A percentile compares a stretch with the other conserved stretches of the same genome.
These are phyloP conservation scores for Knufia fluminis DNA, from an alignment of 2,329 filamentous ascomycete genomes.

Conservation along the genomic window DNA sequence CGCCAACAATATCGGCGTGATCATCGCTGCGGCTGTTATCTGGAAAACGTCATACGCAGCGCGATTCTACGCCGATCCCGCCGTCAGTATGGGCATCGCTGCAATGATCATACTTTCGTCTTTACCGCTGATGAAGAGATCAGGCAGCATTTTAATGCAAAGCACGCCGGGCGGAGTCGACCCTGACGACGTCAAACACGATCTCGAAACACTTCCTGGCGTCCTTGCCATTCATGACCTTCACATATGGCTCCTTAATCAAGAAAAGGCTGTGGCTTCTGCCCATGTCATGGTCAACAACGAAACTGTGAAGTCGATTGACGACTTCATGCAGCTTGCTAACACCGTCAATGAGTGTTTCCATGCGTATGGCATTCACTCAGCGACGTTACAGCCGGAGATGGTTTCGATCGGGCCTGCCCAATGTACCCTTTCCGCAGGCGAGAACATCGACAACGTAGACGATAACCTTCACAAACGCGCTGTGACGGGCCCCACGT, in stretches of 20 bases:
- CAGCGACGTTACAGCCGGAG: slow-evolving; percentile 62
- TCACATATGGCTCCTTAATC: slow-evolving; percentile 64
- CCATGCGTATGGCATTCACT: slow-evolving; percentile 65
- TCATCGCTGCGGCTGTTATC: not conserved
- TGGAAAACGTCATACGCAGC: not conserved
- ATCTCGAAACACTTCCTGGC: slow-evolving; percentile 60
- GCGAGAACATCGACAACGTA: not conserved
- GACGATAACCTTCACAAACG: not conserved
- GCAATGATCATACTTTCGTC: slow-evolving; percentile 64
- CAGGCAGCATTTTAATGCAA: slow-evolving; percentile 59
- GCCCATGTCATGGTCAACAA: slow-evolving; percentile 58
- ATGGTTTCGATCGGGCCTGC: not conserved
- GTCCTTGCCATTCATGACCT: slow-evolving; percentile 61
- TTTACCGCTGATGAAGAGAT: slow-evolving; percentile 40
- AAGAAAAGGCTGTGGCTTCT: slow-evolving; percentile 59
- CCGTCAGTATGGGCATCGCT: slow-evolving; percentile 15
- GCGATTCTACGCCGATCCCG: slow-evolving; percentile 24
- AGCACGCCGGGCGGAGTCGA: slow-evolving; percentile 54
- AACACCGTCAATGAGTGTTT: slow-evolving; percentile 59
- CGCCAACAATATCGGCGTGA: slow-evolving; percentile 24
- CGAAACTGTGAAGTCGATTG: slow-evolving; percentile 36
- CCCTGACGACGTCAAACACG: slow-evolving; percentile 55
- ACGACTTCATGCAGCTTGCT: slow-evolving; percentile 51
- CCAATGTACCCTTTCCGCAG: not conserved
- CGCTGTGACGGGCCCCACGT: not conserved